These are phyloP conservation scores for Rosa multiflora DNA, from an alignment of 306 rosid genomes.

Conservation along the genomic window DNA sequence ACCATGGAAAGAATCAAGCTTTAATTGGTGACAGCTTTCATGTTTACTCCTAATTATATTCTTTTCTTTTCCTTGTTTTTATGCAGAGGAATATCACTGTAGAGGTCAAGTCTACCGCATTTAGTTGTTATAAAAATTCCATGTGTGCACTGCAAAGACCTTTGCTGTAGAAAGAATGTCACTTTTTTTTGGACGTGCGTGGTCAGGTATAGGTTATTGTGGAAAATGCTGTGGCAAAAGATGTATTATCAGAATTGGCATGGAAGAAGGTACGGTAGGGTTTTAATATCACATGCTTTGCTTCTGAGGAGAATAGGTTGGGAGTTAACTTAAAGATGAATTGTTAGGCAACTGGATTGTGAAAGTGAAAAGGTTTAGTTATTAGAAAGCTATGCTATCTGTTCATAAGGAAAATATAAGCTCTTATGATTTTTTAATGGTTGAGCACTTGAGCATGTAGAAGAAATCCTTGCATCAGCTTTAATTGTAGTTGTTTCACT, in stretches of 20 bases:
- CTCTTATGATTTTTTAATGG: not conserved
- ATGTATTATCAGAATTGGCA: not conserved
- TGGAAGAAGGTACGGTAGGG: not conserved
- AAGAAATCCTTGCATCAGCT: not conserved
- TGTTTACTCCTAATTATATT: not conserved
- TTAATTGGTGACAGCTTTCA: constrained; percentile 3
- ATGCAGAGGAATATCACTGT: not conserved
- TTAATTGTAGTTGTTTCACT: not conserved
- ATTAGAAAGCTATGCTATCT: not conserved
- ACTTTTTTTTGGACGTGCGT: not conserved
- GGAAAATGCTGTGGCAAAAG: not conserved
- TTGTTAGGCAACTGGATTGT: not conserved
- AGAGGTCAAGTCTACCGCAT: not conserved
- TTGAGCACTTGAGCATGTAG: not conserved
- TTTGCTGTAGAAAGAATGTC: not conserved
- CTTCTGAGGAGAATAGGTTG: not conserved
- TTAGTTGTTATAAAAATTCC: not conserved
- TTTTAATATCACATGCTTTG: not conserved
- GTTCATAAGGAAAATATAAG: not conserved
- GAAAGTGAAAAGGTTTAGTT: constrained; percentile 1
- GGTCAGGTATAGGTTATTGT: not conserved
- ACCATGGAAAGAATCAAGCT: not conserved
- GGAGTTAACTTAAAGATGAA: not conserved
- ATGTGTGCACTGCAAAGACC: not conserved
- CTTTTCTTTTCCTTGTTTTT: not conserved